These are phyloP conservation scores for Penicillium herquei DNA, from an alignment of 495 filamentous ascomycete species.

Conservation along the genomic window DNA sequence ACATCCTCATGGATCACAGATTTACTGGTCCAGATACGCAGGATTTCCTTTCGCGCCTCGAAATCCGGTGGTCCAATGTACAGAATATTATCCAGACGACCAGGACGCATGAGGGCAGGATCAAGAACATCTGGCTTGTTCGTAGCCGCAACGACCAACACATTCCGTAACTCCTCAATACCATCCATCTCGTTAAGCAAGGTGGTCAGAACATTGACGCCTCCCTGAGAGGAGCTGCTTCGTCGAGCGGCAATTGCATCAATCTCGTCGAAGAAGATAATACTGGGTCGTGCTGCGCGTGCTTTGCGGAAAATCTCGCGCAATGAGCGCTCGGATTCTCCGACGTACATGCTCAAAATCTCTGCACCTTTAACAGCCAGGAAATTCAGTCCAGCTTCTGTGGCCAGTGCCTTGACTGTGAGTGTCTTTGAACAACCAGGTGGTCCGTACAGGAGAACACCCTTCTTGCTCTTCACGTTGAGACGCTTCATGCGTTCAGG, in stretches of 20 bases:
- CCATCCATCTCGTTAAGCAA: constrained; percentile 96
- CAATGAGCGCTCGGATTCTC: constrained; percentile 87
- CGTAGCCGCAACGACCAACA: constrained; percentile 90
- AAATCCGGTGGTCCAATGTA: constrained; percentile 84
- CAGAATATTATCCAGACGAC: constrained; percentile 83
- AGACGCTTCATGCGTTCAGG: constrained; percentile 59
- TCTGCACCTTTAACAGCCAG: constrained; percentile 96
- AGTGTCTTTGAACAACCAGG: constrained; percentile 97
- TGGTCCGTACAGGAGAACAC: constrained; percentile 88
- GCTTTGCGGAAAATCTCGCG: constrained; percentile 88
- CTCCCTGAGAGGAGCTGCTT: constrained; percentile 48
- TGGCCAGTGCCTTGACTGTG: constrained; percentile 88
- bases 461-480: constrained; percentile 68
- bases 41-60: constrained; percentile 73
- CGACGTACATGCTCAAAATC: constrained; percentile 95
- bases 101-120: constrained; percentile 81
- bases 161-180: constrained; percentile 78
- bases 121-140: constrained; percentile 88
- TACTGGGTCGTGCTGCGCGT: constrained; percentile 79
- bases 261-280: constrained; percentile 99
- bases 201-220: constrained; percentile 85
- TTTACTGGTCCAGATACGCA: constrained; percentile 61
- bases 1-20: constrained; percentile 64
- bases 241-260: constrained; percentile 85
- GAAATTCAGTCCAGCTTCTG: constrained; percentile 89